A percentile compares a stretch with the other conserved stretches of the same genome.
These are phyloP conservation scores for Salix purpurea DNA, from an alignment of 345 rosid genomes.

Conservation along the genomic window DNA sequence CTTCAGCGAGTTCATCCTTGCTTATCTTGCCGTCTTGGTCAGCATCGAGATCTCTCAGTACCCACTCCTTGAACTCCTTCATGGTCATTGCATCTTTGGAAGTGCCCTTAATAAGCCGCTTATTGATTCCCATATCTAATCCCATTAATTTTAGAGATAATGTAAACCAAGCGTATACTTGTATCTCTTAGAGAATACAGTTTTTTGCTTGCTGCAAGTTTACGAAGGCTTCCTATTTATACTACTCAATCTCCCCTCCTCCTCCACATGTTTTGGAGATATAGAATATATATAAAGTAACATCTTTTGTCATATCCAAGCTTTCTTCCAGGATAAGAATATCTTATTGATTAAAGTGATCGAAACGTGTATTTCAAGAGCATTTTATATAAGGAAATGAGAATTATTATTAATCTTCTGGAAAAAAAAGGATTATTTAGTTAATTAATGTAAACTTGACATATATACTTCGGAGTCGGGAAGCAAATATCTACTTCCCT, in stretches of 20 bases:
- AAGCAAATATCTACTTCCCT: not conserved
- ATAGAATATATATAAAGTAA: not conserved
- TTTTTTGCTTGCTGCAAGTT: not conserved
- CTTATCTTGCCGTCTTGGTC: too few species aligned
- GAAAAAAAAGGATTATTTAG: not conserved
- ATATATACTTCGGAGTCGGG: not conserved
- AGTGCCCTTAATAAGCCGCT: too few species aligned
- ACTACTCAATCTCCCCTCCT: not conserved
- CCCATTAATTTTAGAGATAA: not conserved
- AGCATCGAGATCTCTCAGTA: too few species aligned
- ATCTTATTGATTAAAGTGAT: not conserved
- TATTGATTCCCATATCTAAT: too few species aligned
- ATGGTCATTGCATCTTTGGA: too few species aligned
- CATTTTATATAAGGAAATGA: not conserved
- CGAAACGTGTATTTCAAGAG: not conserved
- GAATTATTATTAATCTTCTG: not conserved
- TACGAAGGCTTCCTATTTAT: not conserved
- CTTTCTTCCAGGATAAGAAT: not conserved
- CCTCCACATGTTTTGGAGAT: not conserved
- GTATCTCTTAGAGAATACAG: not conserved
- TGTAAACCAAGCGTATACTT: not conserved
- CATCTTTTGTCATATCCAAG: not conserved
- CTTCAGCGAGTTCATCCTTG: too few species aligned
- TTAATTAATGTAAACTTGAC: not conserved
- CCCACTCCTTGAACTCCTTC: too few species aligned